These are phyloP conservation scores for Nicotiana undulata DNA, from an alignment of 257 asterid species.

Conservation along the genomic window DNA sequence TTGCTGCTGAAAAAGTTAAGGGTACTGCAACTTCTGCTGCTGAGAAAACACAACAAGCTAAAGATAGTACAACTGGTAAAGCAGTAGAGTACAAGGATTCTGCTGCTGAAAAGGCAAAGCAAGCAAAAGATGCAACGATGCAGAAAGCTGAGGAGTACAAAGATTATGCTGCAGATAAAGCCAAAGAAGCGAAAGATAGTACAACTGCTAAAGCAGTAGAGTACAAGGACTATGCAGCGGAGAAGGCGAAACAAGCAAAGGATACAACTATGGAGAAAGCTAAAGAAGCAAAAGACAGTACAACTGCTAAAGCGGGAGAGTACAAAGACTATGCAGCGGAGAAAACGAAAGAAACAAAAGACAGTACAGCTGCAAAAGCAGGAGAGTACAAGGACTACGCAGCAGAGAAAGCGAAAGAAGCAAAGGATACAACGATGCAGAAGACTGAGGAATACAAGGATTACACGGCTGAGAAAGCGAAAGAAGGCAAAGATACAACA, in stretches of 20 bases:
- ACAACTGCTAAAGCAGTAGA: no score
- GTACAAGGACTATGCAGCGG: neutral
- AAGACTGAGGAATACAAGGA: conserved; percentile 33
- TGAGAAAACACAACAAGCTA: conserved; percentile 13
- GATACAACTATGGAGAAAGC: conserved; percentile 8
- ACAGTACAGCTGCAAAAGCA: no score
- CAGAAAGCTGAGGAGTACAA: conserved; percentile 1
- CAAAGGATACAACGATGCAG: conserved; percentile 12
- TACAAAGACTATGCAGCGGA: conserved; percentile 11
- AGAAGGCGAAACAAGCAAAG: conserved; percentile 12
- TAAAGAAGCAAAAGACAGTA: neutral
- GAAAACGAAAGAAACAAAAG: conserved; percentile 5
- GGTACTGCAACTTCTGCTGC: neutral
- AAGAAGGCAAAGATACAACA: conserved; percentile 45
- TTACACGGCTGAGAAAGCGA: conserved; percentile 35
- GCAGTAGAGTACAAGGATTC: conserved; percentile 10
- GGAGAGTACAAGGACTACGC: no score
- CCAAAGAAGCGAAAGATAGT: neutral
- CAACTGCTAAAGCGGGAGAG: neutral
- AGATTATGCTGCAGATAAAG: conserved; percentile 17
- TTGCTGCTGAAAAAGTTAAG: neutral
- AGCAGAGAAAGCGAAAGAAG: neutral
- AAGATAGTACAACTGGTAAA: neutral
- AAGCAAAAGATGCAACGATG: neutral
- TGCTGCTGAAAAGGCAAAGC: neutral